Conservation (phyloP, 2,329 filamentous ascomycete genomes). For the Colletotrichum agaves region DNA sequence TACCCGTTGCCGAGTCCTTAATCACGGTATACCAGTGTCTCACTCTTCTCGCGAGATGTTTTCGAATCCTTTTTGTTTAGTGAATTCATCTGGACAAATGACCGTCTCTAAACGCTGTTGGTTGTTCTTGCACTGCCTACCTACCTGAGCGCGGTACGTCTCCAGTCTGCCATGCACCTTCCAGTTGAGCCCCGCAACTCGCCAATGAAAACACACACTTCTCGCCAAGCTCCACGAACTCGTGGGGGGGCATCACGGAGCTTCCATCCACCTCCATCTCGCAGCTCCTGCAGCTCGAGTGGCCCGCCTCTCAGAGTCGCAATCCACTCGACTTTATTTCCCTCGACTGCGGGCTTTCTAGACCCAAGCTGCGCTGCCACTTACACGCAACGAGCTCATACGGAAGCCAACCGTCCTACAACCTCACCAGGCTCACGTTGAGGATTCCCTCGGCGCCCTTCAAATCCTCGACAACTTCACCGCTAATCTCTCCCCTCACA, state of each 20-base stretch:
- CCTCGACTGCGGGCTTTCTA: background rate
- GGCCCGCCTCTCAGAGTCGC: background rate
- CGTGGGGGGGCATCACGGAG: slow-evolving; percentile 15
- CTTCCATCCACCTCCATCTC: background rate
- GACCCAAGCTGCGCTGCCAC: background rate
- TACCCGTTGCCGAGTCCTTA: background rate
- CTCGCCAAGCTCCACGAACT: slow-evolving; percentile 27
- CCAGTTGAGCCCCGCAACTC: slow-evolving; percentile 6
- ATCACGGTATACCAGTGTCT: too few relatives aligned
- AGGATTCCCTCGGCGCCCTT: slow-evolving; percentile 63
- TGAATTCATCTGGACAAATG: slow-evolving; percentile 1
- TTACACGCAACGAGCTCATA: background rate
- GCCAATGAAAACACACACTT: slow-evolving; percentile 20
- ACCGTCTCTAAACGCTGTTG: background rate
- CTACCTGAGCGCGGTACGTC: too few relatives aligned
- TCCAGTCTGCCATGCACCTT: background rate
- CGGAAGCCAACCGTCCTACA: slow-evolving; percentile 44
- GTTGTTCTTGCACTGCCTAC: background rate
- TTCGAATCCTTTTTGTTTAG: background rate
- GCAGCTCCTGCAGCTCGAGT: slow-evolving; percentile 2
- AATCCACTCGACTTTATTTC: background rate
- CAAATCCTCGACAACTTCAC: slow-evolving; percentile 63
- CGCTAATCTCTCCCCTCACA: slow-evolving; percentile 72
- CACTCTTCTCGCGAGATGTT: too few relatives aligned
- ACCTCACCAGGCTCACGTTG: slow-evolving; percentile 62